Base-by-base conservation (phyloP, 2,329 filamentous ascomycete genomes). In the Aspergillus aculeatus region DNA sequence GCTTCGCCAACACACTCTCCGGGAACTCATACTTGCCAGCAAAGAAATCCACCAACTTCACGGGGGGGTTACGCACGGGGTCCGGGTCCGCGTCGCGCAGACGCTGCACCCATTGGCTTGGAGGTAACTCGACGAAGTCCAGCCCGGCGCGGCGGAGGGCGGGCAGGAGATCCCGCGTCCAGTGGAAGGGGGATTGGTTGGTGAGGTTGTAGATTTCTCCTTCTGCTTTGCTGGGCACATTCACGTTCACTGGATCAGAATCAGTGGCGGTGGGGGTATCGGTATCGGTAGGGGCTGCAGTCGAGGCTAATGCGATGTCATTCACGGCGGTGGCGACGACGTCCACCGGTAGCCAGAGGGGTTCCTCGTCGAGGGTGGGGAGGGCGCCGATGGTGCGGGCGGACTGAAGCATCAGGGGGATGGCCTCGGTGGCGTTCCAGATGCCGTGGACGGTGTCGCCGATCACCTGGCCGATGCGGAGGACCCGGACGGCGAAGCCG, bases 21-120 rank as follows among this genome's bases (percentile, higher is more conserved):
- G 60, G 62, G 10, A 58, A 61, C 51, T 81, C 79, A 62, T 85
- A 85, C 65, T 84, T 84, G 2, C 73, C 72, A 4, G 75, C 70
- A 59, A 84, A 85, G 72, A 83, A 86, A 47, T 83, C 81, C 1
- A 84, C 60, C 1, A 85, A 72, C 68, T 84, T 84, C 62, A 83
- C 76, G 0, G 81, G 77, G 11, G 83, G 82, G 62, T 85, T 85
- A 16, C 63, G 69, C 5, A 73, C 61, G 0, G 81, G 80, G 66
- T 86, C 81, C 2, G 74, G 75, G 53, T 84, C 78, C 2, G 71
- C 71, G 4, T 79, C 71, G 4, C 79, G 73, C 12, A 86, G 64
- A 2, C 75, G 69, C 5, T 44, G 56, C 5, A 75, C 52, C 73
- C 73, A 75, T 31, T 69, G 68, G 5, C 61, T 58, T 19, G 66